Base-by-base conservation (phyloP, 192 early-diverging fungal genomes). In the Coemansia sp. region DNA sequence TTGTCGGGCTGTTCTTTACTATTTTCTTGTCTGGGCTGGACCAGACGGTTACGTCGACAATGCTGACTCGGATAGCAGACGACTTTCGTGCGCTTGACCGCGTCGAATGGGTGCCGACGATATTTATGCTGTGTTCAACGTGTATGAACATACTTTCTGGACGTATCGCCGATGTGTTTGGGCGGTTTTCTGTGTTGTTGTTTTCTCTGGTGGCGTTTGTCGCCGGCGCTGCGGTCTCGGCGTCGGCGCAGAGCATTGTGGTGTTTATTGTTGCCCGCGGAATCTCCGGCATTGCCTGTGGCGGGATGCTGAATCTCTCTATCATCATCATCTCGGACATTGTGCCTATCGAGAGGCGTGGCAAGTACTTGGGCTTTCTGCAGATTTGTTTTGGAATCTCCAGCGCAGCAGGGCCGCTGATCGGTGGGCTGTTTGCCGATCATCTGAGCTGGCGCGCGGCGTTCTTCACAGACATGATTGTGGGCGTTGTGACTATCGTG, bases 101-200 rank as follows among this genome's bases (percentile, higher is more conserved):
- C 64, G 87, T 95, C 45, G 78, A 92, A 36, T 98, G 96, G 96
- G 87, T 98, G 58, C 93, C 92, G n/a, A 92, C 89, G 8, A 75
- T 87, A 11, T 95, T 92, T 61, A 85, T 94, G 55, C 78, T 93
- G 48, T 84, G 86, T 43, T 84, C 85, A 39, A 93, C 92, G 0
- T 81, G 91, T 32, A 82, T 91, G 61, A 85, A 90, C 48, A 89
- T 91, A n/a, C 65, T 92, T 1, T 95, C 94, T 71, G 96, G 95
- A 5, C 93, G 91, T 65, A 70, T 96, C 36, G 86, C 92, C n/a
- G 94, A 96, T 66, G 91, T 95, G 58, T 91, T 92, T 80, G 86
- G 85, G 9, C 78, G 83, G 1, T 59, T 67, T 11, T 52, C 68
- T 15, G 78, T 79, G 57, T 65, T 86, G 15, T 37, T 85, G 41